phyloP scores from a whole-genome alignment of 768 basidiomycete genomes.

The Holtermanniella nyarrowii region DNA sequence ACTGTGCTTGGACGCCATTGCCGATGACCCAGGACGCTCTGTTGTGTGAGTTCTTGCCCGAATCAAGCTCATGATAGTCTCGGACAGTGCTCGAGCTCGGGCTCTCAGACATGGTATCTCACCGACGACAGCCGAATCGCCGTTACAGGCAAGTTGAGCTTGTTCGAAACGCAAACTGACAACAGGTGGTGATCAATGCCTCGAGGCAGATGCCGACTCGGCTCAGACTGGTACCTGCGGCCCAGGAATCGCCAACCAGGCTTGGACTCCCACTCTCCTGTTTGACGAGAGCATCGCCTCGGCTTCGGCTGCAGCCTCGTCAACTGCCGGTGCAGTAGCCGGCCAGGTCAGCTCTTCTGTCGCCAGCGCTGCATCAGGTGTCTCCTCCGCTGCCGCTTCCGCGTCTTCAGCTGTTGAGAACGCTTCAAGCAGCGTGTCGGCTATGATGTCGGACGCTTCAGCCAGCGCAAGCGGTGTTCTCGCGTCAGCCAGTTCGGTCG shows the following conservation, averaged over 20 bases:
- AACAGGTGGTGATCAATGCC: conserved; percentile 19
- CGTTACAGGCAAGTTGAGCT: not conserved
- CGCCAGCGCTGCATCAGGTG: conserved; percentile 1
- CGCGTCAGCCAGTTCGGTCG: not conserved
- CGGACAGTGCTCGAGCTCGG: conserved; percentile 2
- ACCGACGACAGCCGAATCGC: conserved; percentile 14
- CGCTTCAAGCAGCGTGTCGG: too few species aligned
- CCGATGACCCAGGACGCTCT: conserved; percentile 4
- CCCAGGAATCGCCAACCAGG: conserved; percentile 12
- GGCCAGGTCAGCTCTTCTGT: conserved; percentile 10
- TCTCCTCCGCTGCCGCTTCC: conserved; percentile 1
- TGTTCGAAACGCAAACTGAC: too few species aligned
- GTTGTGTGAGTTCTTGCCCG: conserved; percentile 3
- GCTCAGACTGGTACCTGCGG: conserved; percentile 14
- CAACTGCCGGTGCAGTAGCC: conserved; percentile 6
- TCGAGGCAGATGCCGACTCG: conserved; percentile 4
- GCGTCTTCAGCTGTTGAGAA: conserved; percentile 3
- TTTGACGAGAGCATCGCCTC: conserved; percentile 12
- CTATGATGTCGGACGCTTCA: not conserved
- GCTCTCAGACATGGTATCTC: conserved; percentile 20
- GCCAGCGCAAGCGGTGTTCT: not conserved
- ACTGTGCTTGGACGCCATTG: conserved; percentile 16
- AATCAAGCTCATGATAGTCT: conserved; percentile 2
- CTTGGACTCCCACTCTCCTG: conserved; percentile 14
- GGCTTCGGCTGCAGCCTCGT: not conserved